phyloP scores from a whole-genome alignment of 1,284 basidiomycete genomes.

The Papiliotrema nemorosa region DNA sequence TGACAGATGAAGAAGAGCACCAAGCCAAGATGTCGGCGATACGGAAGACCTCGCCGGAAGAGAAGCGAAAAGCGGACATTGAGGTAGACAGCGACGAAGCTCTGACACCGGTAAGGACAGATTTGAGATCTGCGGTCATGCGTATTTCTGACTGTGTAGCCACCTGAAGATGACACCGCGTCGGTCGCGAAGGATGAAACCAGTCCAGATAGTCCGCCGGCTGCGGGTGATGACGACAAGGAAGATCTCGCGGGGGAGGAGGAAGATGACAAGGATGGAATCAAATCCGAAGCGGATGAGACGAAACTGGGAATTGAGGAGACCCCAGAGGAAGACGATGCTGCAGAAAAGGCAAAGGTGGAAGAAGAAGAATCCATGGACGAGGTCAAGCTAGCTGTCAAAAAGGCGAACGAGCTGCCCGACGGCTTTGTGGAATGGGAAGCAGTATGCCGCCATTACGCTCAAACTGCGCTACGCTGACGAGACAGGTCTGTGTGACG shows the following conservation, averaged over 20 bases:
- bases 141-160: too few relatives aligned
- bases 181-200: background rate
- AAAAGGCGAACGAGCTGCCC: conserved; percentile 37
- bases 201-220: background rate
- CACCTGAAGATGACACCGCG: background rate
- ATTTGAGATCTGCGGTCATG: too few relatives aligned
- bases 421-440: conserved; percentile 52
- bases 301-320: background rate
- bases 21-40: conserved; percentile 14
- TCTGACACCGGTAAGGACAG: conserved; percentile 3
- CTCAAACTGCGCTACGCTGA: background rate
- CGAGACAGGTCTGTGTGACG: conserved; percentile 51
- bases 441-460: conserved; percentile 37
- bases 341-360: conserved; percentile 1
- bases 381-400: conserved; percentile 33
- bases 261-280: background rate
- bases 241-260: background rate
- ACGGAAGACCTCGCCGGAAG: background rate
- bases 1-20: conserved; percentile 44
- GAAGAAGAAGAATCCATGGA: conserved; percentile 13
- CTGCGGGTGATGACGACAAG: background rate
- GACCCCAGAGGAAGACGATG: conserved; percentile 4
- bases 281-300: conserved; percentile 5
- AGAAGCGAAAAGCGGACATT: background rate
- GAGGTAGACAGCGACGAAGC: background rate